Evolutionary conservation across 176 grass and related monocot species (phyloP).

Genomic region (Musa schizocarpa): DNA sequence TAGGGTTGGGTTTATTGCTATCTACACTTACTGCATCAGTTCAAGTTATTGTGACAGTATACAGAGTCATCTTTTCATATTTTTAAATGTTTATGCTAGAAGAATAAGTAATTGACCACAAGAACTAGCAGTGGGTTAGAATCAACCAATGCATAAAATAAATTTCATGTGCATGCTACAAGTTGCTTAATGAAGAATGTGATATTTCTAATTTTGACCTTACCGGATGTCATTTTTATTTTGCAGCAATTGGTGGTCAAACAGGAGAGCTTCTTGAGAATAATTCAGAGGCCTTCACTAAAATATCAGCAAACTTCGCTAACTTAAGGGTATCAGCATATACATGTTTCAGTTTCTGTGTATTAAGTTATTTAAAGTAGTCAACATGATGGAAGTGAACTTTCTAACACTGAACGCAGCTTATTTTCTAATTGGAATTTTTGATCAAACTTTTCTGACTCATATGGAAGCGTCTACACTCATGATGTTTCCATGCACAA

Average conservation of each 20-base stretch:
- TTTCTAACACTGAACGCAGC: background rate
- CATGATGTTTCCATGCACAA: background rate
- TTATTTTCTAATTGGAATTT: background rate
- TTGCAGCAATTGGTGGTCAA: background rate
- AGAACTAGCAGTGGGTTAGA: no score
- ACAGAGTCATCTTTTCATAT: background rate
- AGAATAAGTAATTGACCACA: background rate
- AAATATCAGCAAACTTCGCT: background rate
- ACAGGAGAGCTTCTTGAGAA: background rate
- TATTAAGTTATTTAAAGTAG: no score
- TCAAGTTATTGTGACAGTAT: background rate
- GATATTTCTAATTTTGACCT: slow-evolving; percentile 3
- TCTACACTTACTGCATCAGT: background rate
- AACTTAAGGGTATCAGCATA: background rate
- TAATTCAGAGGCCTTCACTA: background rate
- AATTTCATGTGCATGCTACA: background rate
- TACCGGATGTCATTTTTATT: background rate
- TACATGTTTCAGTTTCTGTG: background rate
- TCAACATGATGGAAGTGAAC: background rate
- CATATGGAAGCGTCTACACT: background rate
- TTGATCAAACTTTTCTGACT: background rate
- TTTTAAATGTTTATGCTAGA: background rate
- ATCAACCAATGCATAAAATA: no score
- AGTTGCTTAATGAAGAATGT: background rate
- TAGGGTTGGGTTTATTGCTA: background rate